Conservation (phyloP, 2,329 filamentous ascomycete genomes). For the Aspergillus fumigatus region DNA sequence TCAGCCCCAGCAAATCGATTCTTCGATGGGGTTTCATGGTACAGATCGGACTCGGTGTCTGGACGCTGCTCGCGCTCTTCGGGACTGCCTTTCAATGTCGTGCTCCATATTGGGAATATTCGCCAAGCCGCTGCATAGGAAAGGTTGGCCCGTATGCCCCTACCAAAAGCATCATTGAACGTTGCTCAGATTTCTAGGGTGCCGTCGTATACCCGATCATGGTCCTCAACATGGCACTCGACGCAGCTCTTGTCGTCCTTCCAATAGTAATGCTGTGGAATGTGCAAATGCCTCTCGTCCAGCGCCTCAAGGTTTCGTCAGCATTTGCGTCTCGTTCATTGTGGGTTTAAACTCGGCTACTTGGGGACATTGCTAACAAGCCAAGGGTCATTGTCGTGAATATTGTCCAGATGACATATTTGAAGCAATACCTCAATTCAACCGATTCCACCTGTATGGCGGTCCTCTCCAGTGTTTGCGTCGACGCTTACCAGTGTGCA, state of each 20-base stretch:
- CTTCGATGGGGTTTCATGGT: background rate
- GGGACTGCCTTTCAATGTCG: constrained; percentile 13
- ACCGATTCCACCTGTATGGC: constrained; percentile 11
- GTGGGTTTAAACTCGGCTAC: background rate
- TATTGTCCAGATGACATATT: background rate
- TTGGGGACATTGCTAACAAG: background rate
- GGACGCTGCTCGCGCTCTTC: constrained; percentile 12
- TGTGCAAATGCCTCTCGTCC: constrained; percentile 7
- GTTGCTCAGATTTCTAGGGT: constrained; percentile 6
- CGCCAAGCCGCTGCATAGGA: background rate
- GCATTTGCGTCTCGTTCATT: constrained; percentile 2
- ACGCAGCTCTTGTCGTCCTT: constrained; percentile 3
- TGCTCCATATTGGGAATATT: constrained; percentile 1
- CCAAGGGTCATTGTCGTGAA: background rate
- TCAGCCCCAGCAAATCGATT: background rate
- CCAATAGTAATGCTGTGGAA: constrained; percentile 9
- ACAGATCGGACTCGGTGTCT: background rate
- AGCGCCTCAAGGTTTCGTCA: constrained; percentile 1
- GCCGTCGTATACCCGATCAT: constrained; percentile 9
- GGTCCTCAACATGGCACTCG: constrained; percentile 5
- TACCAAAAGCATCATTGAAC: background rate
- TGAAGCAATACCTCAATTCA: constrained; percentile 8
- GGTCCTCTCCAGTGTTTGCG: background rate
- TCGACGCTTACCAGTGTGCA: background rate
- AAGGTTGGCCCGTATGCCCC: background rate